Percentiles rank a stretch among this genome's conserved stretches.
phyloP scores from a whole-genome alignment of 148 eudicot species.

The Rhododendron kiyosumense region DNA sequence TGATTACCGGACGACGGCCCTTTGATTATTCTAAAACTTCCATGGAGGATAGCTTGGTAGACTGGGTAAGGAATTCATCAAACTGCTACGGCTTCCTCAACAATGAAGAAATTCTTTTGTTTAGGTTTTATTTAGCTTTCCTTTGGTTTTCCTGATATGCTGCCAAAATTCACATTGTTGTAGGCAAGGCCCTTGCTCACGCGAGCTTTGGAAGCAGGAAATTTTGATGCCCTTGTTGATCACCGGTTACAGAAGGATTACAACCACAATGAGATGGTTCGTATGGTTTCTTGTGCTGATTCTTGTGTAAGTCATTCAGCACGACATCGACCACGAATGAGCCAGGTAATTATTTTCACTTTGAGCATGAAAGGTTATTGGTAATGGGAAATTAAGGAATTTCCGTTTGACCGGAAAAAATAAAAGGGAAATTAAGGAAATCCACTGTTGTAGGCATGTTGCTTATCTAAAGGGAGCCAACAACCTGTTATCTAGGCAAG shows the following conservation, averaged over 20 bases:
- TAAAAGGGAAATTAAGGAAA: neutral
- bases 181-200: constrained; percentile 91
- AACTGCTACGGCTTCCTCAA: neutral
- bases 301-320: constrained; percentile 89
- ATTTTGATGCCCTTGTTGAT: constrained; percentile 67
- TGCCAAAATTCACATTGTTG: neutral
- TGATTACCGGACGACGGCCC: constrained; percentile 87
- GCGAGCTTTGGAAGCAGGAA: constrained; percentile 74
- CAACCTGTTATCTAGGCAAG: neutral
- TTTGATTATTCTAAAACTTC: constrained; percentile 54
- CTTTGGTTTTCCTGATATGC: neutral
- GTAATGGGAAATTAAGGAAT: neutral
- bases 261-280: constrained; percentile 69
- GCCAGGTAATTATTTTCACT: constrained; percentile 52
- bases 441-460: neutral
- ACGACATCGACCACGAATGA: constrained; percentile 79
- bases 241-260: constrained; percentile 42
- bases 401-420: no score
- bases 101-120: neutral
- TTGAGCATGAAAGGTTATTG: neutral
- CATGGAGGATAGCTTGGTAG: constrained; percentile 90
- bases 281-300: constrained; percentile 90
- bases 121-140: neutral
- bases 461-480: neutral
- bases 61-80: constrained; percentile 60